Percentiles rank a stretch among this genome's conserved stretches.
These are phyloP conservation scores for Hypoxylon lienhwacheense DNA, from an alignment of 495 filamentous ascomycete genomes.

Conservation along the genomic window DNA sequence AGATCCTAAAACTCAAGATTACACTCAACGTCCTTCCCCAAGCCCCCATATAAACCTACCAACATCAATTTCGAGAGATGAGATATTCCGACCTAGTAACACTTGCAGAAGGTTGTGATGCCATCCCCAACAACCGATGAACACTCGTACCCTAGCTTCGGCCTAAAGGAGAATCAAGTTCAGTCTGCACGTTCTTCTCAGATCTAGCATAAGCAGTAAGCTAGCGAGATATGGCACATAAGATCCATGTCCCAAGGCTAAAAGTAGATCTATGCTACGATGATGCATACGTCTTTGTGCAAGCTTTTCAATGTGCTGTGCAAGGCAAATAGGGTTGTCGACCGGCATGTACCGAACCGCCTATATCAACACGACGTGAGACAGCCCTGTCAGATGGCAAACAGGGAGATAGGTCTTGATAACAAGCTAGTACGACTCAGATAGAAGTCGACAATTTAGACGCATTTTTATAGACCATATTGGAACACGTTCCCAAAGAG, in stretches of 20 bases:
- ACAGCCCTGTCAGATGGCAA: no score
- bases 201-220: slow-evolving; percentile 3
- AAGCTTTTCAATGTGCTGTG: background rate
- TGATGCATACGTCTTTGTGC: slow-evolving; percentile 1
- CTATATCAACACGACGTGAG: no score
- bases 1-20: slow-evolving; percentile 9
- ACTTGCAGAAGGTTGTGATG: background rate
- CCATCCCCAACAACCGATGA: slow-evolving; percentile 6
- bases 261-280: slow-evolving; percentile 3
- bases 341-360: no score
- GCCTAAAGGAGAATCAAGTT: no score
- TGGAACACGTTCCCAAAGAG: no score
- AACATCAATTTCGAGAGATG: background rate
- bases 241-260: background rate
- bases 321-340: no score
- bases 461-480: no score
- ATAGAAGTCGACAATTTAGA: no score
- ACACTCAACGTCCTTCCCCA: background rate
- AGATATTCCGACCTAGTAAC: background rate
- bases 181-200: background rate
- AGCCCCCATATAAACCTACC: background rate
- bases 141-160: background rate
- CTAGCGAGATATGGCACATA: slow-evolving; percentile 1
- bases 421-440: no score
- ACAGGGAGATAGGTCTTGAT: no score